These are phyloP conservation scores for Dictyophora rubrovolvata DNA, from an alignment of 768 basidiomycete species.

Conservation along the genomic window DNA sequence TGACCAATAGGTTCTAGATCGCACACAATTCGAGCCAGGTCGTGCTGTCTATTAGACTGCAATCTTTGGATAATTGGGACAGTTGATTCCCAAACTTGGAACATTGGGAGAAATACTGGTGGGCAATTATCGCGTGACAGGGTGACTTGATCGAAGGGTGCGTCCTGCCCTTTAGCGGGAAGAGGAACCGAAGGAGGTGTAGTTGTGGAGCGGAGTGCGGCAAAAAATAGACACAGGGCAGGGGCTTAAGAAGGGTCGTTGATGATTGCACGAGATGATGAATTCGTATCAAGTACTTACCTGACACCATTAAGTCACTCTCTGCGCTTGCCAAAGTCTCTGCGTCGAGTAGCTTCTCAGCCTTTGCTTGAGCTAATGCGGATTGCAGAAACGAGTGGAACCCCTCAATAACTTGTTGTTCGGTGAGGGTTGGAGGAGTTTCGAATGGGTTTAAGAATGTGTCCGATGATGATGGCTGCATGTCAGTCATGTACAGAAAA, in stretches of 20 bases:
- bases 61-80: slow-evolving; percentile 60
- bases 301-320: slow-evolving; percentile 79
- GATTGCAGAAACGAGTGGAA: slow-evolving; percentile 79
- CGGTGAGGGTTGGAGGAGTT: slow-evolving; percentile 34
- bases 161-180: slow-evolving; percentile 35
- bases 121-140: slow-evolving; percentile 66
- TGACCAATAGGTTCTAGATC: slow-evolving; percentile 38
- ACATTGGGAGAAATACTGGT: slow-evolving; percentile 52
- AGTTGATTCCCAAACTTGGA: slow-evolving; percentile 58
- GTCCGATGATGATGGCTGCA: too few species aligned
- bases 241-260: slow-evolving; percentile 39
- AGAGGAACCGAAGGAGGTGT: slow-evolving; percentile 74
- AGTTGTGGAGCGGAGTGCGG: slow-evolving; percentile 66
- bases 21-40: slow-evolving; percentile 76
- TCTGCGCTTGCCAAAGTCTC: slow-evolving; percentile 70
- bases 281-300: slow-evolving; percentile 26
- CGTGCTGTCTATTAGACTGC: slow-evolving; percentile 58
- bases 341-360: slow-evolving; percentile 60
- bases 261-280: background rate
- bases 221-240: slow-evolving; percentile 76
- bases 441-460: background rate
- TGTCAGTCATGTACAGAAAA: too few species aligned
- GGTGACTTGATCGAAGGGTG: slow-evolving; percentile 27
- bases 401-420: slow-evolving; percentile 59
- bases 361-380: slow-evolving; percentile 64